Base-by-base conservation (phyloP, 768 basidiomycete species). In the Mycena venus region DNA sequence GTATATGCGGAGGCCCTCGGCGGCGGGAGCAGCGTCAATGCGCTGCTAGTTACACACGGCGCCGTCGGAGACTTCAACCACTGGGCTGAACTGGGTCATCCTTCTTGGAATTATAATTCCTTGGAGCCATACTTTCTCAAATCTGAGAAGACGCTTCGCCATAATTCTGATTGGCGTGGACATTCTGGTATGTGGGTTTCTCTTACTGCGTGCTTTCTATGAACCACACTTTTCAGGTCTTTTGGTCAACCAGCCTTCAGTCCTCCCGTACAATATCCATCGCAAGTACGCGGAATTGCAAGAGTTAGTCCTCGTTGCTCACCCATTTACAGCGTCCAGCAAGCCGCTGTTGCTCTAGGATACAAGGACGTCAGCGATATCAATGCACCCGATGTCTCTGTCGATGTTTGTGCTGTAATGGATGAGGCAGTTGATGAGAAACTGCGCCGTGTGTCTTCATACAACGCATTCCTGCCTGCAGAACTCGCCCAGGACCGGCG, bases 381-480 rank as follows among this genome's bases (percentile, higher is more conserved):
- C 1, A 72, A 72, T 11, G 15, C 61, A 14, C 19, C 70, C 0
- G 15, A 32, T 2, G 31, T 44, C 15, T 69, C 69, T 1, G 68
- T 67, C 9, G 63, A 70, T 34, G 67, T 38, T 1, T 72, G 40
- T 14, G 72, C 62, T 31, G 56, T 55, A 9, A 21, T 73, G 21
- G 72, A 72, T 47, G 55, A 10, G 1, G 59, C 75, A 11, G 62
- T 76, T 9, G 67, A 73, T 31, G 25, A n/a, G 2, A 67, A 66
- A 2, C 14, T 58, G 21, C 63, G 51, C 11, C 77, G 79, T n/a
- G 58, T 69, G 14, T 80, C 78, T 0, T 23, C 79, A 1, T 73
- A 65, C 38, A 29, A 66, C 19, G 78, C 76, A 0, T 79, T 74
- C 27, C 63, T 79, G 11, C 77, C 79, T 1, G 32, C 49, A 17